Conservation (phyloP, 73 alveolate species). For the Tetrahymena elliotti region DNA sequence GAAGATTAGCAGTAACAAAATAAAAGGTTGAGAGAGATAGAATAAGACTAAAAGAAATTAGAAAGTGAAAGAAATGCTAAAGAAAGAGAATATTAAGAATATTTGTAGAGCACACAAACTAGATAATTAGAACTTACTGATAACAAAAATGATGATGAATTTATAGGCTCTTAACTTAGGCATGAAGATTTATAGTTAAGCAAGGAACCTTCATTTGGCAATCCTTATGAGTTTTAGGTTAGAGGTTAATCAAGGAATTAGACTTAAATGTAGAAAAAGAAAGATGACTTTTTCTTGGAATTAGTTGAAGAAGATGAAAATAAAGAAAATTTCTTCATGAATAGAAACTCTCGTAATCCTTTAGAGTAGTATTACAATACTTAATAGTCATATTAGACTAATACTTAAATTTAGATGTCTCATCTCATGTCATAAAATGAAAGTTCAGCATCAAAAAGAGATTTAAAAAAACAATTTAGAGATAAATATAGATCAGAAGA, state of each 20-base stretch:
- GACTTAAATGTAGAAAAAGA: neutral
- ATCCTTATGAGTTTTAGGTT: neutral
- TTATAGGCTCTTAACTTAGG: neutral
- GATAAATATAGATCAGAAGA: neutral
- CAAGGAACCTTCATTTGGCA: neutral
- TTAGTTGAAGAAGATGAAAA: neutral
- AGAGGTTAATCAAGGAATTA: neutral
- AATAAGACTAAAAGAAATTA: neutral
- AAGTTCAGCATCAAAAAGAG: neutral
- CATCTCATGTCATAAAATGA: neutral
- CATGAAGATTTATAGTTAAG: neutral
- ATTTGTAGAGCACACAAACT: neutral
- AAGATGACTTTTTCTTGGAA: neutral
- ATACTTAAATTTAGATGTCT: neutral
- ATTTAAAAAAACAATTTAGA: neutral
- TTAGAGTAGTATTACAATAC: neutral
- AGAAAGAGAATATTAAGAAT: neutral
- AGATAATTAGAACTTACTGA: neutral
- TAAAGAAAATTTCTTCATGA: neutral
- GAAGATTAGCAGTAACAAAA: neutral
- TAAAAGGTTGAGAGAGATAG: neutral
- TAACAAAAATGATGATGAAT: neutral
- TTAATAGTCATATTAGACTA: neutral
- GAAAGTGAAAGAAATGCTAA: neutral
- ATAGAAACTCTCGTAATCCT: neutral